Conservation (phyloP, 1,139 yeast species). For the Debaryomyces sp. region DNA sequence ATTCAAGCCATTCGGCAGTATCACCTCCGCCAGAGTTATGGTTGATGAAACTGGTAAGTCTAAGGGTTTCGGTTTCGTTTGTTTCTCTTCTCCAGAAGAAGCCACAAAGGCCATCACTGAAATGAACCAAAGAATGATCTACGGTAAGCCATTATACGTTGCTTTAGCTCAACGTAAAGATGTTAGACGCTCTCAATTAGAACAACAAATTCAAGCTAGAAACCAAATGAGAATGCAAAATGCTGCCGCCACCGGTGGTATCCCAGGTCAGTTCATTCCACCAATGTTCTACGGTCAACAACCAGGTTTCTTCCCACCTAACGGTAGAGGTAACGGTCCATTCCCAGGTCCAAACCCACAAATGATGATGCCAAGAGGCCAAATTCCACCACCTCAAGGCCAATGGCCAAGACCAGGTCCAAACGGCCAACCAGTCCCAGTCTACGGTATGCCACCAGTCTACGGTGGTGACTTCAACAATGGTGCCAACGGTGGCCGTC, state of each 20-base stretch:
- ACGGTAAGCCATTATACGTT: slow-evolving; percentile 96
- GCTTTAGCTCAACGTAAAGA: slow-evolving; percentile 99
- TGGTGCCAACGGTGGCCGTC: slow-evolving; percentile 38
- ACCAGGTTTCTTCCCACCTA: slow-evolving; percentile 80
- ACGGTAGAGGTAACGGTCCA: slow-evolving; percentile 80
- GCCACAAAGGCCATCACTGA: slow-evolving; percentile 98
- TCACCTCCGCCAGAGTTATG: slow-evolving; percentile 97
- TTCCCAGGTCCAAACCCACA: slow-evolving; percentile 88
- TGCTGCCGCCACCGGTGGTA: slow-evolving; percentile 83
- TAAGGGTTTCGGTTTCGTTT: slow-evolving; percentile 97
- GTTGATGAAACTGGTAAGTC: slow-evolving; percentile 93
- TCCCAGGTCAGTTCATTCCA: slow-evolving; percentile 94
- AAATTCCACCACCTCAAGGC: slow-evolving; percentile 68
- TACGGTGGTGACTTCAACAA: slow-evolving; percentile 59
- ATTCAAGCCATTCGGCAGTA: slow-evolving; percentile 90
- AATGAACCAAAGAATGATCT: slow-evolving; percentile 97
- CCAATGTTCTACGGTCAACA: slow-evolving; percentile 94
- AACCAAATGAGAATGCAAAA: slow-evolving; percentile 98
- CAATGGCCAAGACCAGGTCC: slow-evolving; percentile 81
- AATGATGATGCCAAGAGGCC: slow-evolving; percentile 86
- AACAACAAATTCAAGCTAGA: slow-evolving; percentile 98
- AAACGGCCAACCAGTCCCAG: slow-evolving; percentile 78
- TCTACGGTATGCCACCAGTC: slow-evolving; percentile 84
- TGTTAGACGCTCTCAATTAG: slow-evolving; percentile 95
- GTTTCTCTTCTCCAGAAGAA: slow-evolving; percentile 98